Percentiles rank a stretch among this genome's conserved stretches.
phyloP scores from a whole-genome alignment of 108 stramenopile genomes.

The Cyclotella cryptica region DNA sequence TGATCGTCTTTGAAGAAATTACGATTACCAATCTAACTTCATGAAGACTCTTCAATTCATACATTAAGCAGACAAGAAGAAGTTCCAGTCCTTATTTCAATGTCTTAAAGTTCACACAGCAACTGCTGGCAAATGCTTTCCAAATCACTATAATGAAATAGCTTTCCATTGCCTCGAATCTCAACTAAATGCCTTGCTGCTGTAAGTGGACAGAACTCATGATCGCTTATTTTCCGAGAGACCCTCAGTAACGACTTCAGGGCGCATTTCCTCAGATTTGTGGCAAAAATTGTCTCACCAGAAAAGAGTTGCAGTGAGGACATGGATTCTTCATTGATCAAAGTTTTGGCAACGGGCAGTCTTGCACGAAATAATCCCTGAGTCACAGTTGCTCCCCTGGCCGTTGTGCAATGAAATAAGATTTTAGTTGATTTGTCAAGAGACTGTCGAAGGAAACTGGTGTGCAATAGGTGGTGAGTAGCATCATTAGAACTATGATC shows the following conservation, averaged over 20 bases:
- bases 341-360: not conserved
- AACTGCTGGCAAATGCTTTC: conserved; percentile 21
- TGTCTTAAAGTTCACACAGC: conserved; percentile 12
- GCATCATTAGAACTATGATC: too few species aligned
- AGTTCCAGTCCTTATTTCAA: too few species aligned
- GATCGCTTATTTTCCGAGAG: not conserved
- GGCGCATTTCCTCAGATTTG: conserved; percentile 17
- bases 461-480: conserved; percentile 22
- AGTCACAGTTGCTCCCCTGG: not conserved
- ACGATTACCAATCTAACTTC: too few species aligned
- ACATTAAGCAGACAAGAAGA: too few species aligned
- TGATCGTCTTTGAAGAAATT: too few species aligned
- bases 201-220: conserved; percentile 18
- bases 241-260: conserved; percentile 24
- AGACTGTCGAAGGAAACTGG: conserved; percentile 15
- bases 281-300: conserved; percentile 29
- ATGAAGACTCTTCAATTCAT: too few species aligned
- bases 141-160: conserved; percentile 32
- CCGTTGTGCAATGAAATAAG: conserved; percentile 6
- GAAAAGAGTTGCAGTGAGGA: conserved; percentile 41
- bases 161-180: conserved; percentile 29
- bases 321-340: conserved; percentile 22
- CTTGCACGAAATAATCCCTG: not conserved
- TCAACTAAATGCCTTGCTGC: conserved; percentile 13
- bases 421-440: conserved; percentile 17